A percentile compares a stretch with the other conserved stretches of the same genome.
These are phyloP conservation scores for Platanthera guangdongensis DNA, from an alignment of 106 monocot species.

Conservation along the genomic window DNA sequence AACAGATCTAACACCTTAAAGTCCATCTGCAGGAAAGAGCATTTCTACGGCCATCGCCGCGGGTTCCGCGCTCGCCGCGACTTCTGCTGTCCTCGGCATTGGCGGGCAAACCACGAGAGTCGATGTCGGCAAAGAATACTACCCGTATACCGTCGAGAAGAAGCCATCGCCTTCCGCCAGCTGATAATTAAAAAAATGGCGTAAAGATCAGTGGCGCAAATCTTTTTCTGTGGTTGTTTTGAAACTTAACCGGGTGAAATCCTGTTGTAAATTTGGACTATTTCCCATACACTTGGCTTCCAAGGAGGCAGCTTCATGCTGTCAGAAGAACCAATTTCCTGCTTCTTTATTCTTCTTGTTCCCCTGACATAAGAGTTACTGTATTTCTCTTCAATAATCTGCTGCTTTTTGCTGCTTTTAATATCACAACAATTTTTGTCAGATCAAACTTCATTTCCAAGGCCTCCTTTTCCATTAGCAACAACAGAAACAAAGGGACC, in stretches of 20 bases:
- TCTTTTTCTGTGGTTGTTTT: not conserved
- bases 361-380: not conserved
- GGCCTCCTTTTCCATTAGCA: too few species aligned
- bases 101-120: slow-evolving; percentile 65
- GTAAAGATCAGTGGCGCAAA: not conserved
- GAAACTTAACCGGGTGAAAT: not conserved
- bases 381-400: not conserved
- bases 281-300: not conserved
- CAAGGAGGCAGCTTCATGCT: not conserved
- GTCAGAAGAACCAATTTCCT: not conserved
- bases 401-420: not conserved
- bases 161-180: slow-evolving; percentile 26
- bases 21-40: slow-evolving; percentile 45
- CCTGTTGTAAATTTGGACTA: not conserved
- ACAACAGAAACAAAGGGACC: too few species aligned
- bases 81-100: slow-evolving; percentile 70
- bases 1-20: not conserved
- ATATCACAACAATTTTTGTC: too few species aligned
- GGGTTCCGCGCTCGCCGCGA: slow-evolving; percentile 75
- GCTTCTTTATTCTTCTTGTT: not conserved
- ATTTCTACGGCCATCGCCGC: slow-evolving; percentile 49
- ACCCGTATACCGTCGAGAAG: slow-evolving; percentile 61
- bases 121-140: slow-evolving; percentile 73
- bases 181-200: not conserved
- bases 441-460: too few species aligned